A percentile compares a stretch with the other conserved stretches of the same genome.
Evolutionary conservation across 768 basidiomycete genomes (phyloP).

Genomic region (Leccinum pellstonianum): DNA sequence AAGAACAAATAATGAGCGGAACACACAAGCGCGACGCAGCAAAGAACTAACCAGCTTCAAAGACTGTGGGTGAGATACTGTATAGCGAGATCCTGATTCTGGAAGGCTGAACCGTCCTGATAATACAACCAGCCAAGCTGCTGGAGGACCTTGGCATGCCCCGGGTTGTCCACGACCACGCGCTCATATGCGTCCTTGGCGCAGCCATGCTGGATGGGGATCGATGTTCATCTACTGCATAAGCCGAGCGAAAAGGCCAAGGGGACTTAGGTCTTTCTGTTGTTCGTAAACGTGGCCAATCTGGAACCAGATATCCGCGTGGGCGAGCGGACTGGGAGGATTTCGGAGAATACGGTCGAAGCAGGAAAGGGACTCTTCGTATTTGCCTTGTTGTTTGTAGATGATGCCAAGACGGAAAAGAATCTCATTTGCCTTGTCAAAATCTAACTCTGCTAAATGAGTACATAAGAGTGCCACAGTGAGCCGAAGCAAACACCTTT

Average conservation of each 20-base stretch:
- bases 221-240: conserved; percentile 12
- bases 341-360: conserved; percentile 96
- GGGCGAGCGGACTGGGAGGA: conserved; percentile 92
- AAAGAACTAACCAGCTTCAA: too few relatives aligned
- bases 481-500: conserved; percentile 17
- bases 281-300: conserved; percentile 99
- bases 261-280: conserved; percentile 79
- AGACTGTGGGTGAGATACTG: conserved; percentile 66
- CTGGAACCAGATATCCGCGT: conserved; percentile 99
- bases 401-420: conserved; percentile 98
- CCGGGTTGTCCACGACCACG: conserved; percentile 89
- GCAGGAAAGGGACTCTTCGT: conserved; percentile 81
- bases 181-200: conserved; percentile 97
- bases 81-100: conserved; percentile 94
- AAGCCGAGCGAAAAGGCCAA: background rate
- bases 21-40: too few relatives aligned
- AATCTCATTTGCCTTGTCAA: conserved; percentile 98
- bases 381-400: conserved; percentile 98
- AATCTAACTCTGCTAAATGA: conserved; percentile 55
- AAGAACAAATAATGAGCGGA: too few relatives aligned
- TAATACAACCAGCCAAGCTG: conserved; percentile 98
- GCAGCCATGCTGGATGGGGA: conserved; percentile 61
- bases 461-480: conserved; percentile 24
- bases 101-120: conserved; percentile 91
- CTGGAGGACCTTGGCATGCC: conserved; percentile 95